phyloP scores from a whole-genome alignment of 257 asterid species.

The Solanum piurae region DNA sequence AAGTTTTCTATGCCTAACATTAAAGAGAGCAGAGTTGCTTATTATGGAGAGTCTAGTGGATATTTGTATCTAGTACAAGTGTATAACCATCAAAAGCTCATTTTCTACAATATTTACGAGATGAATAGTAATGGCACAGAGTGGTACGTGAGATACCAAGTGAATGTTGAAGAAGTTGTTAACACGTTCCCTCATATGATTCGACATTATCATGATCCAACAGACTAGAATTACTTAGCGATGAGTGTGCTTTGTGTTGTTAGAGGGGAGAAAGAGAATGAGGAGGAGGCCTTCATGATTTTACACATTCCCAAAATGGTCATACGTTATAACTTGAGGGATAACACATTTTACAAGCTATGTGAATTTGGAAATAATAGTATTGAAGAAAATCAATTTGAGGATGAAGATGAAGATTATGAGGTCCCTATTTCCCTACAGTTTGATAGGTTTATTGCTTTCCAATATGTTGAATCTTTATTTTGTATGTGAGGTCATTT shows the following conservation, averaged over 20 bases:
- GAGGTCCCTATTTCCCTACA: not conserved
- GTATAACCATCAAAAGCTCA: not conserved
- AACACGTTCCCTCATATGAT: not conserved
- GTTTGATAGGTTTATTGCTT: not conserved
- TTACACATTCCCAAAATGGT: not conserved
- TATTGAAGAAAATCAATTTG: not conserved
- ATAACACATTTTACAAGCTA: not conserved
- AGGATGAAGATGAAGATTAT: not conserved
- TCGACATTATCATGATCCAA: not conserved
- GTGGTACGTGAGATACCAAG: not conserved
- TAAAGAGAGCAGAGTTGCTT: not conserved
- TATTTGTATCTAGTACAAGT: not conserved
- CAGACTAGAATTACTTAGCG: not conserved
- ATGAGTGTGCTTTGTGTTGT: not conserved
- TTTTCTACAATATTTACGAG: not conserved
- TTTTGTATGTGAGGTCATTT: not conserved
- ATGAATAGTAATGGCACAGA: not conserved
- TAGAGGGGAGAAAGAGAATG: not conserved
- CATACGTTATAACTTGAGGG: not conserved
- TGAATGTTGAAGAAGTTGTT: not conserved
- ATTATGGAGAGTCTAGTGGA: not conserved
- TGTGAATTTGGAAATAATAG: not conserved
- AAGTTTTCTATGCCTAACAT: not conserved
- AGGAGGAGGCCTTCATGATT: not conserved
- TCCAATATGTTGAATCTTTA: not conserved